Conservation (phyloP, 345 rosid species). For the Stellera chamaejasme region DNA sequence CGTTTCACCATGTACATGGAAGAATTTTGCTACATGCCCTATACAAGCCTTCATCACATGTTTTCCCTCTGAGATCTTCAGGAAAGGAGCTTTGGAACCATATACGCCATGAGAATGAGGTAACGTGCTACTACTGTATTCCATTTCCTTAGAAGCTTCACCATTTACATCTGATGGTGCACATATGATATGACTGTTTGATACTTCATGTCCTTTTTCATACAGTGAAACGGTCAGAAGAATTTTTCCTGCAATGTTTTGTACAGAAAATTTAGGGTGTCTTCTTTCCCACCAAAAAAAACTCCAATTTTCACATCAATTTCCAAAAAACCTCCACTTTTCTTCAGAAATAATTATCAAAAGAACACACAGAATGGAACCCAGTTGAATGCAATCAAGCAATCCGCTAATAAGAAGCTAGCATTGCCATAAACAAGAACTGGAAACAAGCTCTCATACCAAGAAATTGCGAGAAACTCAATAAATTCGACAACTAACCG, state of each 20-base stretch:
- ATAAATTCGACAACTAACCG: slow-evolving; percentile 33
- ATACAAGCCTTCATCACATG: slow-evolving; percentile 47
- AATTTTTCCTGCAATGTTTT: slow-evolving; percentile 53
- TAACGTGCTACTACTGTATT: slow-evolving; percentile 16
- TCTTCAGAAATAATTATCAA: no score
- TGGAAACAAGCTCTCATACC: no score
- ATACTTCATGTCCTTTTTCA: slow-evolving; percentile 29
- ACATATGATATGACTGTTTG: slow-evolving; percentile 18
- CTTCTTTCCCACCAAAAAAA: no score
- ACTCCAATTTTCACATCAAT: no score
- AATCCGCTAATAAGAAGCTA: no score
- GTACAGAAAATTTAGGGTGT: no score
- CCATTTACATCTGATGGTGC: slow-evolving; percentile 24
- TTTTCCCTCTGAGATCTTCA: slow-evolving; percentile 50
- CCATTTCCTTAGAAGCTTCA: slow-evolving; percentile 26
- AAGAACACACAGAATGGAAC: no score
- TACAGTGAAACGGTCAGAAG: slow-evolving; percentile 53
- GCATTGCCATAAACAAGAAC: no score
- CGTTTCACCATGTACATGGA: slow-evolving; percentile 47
- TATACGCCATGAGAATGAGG: slow-evolving; percentile 20
- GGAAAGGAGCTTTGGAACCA: slow-evolving; percentile 28
- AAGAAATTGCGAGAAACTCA: background rate
- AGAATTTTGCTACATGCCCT: slow-evolving; percentile 44
- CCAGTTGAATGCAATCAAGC: no score
- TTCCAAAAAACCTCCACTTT: no score